Evolutionary conservation across 345 rosid species (phyloP).

Genomic region (Brassica cretica): DNA sequence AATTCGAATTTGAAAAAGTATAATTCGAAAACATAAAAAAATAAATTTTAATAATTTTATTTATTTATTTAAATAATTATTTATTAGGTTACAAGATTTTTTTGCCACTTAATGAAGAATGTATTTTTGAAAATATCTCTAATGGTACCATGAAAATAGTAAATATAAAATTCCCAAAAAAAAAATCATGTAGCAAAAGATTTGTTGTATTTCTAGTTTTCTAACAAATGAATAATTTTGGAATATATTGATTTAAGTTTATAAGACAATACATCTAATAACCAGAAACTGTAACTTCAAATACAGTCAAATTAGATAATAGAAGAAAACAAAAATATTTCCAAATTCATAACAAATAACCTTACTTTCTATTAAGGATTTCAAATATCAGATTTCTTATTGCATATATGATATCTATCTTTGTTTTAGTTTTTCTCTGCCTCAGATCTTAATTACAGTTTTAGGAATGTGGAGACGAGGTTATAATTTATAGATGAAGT

Average conservation of each 20-base stretch:
- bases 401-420: not conserved
- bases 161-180: too few relatives aligned
- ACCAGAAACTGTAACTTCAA: not conserved
- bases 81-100: too few relatives aligned
- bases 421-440: not conserved
- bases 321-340: not conserved
- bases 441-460: not conserved
- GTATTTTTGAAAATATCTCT: too few relatives aligned
- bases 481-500: not conserved
- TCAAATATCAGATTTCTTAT: not conserved
- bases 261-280: not conserved
- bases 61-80: too few relatives aligned
- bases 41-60: too few relatives aligned
- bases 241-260: not conserved
- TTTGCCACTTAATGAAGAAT: too few relatives aligned
- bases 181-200: not conserved
- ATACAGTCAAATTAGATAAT: not conserved
- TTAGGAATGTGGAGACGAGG: not conserved
- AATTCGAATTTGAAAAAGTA: too few relatives aligned
- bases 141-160: too few relatives aligned
- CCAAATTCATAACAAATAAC: not conserved
- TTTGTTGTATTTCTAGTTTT: not conserved
- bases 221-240: not conserved
- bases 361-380: not conserved
- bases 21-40: too few relatives aligned